Evolutionary conservation across 2,329 filamentous ascomycete genomes (phyloP).

Genomic region (Ophiostoma quercus): DNA sequence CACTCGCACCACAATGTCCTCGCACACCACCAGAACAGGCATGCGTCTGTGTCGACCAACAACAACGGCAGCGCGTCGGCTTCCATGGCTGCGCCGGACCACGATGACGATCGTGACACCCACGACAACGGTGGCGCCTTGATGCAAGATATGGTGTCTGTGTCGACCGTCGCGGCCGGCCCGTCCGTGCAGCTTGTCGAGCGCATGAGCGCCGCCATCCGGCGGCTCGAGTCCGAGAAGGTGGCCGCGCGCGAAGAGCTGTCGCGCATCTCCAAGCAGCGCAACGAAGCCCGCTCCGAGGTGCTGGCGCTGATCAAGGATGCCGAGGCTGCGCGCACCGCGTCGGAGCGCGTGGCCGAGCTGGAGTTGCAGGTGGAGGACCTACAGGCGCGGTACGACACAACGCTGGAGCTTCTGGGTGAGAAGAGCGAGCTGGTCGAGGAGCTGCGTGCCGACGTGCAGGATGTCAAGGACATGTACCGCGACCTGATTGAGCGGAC

Average conservation of each 20-base stretch:
- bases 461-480: slow-evolving; percentile 94
- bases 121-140: slow-evolving; percentile 48
- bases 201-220: slow-evolving; percentile 88
- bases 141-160: slow-evolving; percentile 78
- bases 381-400: slow-evolving; percentile 75
- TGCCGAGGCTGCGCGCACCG: slow-evolving; percentile 62
- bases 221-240: slow-evolving; percentile 86
- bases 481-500: slow-evolving; percentile 84
- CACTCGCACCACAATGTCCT: neutral
- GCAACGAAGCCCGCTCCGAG: slow-evolving; percentile 86
- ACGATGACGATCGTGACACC: neutral
- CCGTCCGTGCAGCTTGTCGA: slow-evolving; percentile 94
- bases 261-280: slow-evolving; percentile 69
- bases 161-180: slow-evolving; percentile 82
- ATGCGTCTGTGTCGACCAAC: slow-evolving; percentile 13
- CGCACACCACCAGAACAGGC: slow-evolving; percentile 13
- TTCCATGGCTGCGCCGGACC: neutral
- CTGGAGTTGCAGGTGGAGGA: slow-evolving; percentile 62
- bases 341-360: slow-evolving; percentile 54
- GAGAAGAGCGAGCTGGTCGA: slow-evolving; percentile 96
- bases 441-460: slow-evolving; percentile 81
- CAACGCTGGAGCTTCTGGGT: slow-evolving; percentile 86
- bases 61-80: neutral
- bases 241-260: slow-evolving; percentile 85
- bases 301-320: slow-evolving; percentile 89